Percentiles rank a stretch among this genome's conserved stretches.
Conservation (phyloP, 192 early-diverging fungal genomes). For the Spinellus fusiger region DNA sequence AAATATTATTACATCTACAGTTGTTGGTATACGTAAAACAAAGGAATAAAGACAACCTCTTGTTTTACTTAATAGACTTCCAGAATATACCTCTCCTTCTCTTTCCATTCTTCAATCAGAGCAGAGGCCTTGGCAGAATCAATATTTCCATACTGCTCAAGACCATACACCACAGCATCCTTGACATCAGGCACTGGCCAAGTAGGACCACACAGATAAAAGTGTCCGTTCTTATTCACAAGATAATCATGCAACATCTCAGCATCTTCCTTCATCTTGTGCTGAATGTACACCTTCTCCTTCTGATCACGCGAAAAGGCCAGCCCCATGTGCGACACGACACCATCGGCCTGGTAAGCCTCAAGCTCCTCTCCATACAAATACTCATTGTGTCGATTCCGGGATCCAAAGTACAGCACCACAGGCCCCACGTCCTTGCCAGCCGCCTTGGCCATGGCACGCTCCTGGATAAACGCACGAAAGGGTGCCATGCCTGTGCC, state of each 20-base stretch:
- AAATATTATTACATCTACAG: not conserved
- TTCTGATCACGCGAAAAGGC: slow-evolving; percentile 95
- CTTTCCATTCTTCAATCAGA: slow-evolving; percentile 85
- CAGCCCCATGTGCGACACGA: slow-evolving; percentile 81
- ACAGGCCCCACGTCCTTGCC: slow-evolving; percentile 88
- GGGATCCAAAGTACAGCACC: slow-evolving; percentile 93
- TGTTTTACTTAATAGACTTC: slow-evolving; percentile 69
- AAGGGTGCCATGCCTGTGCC: slow-evolving; percentile 99
- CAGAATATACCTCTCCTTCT: slow-evolving; percentile 86
- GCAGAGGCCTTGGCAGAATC: slow-evolving; percentile 57
- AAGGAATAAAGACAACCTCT: not conserved
- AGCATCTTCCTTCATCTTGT: slow-evolving; percentile 86
- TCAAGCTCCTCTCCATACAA: slow-evolving; percentile 96
- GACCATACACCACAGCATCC: slow-evolving; percentile 81
- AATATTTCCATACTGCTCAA: slow-evolving; percentile 56
- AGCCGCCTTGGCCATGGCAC: slow-evolving; percentile 68
- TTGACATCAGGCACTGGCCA: slow-evolving; percentile 94
- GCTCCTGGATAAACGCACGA: slow-evolving; percentile 95
- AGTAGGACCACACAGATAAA: slow-evolving; percentile 97
- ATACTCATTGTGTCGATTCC: slow-evolving; percentile 90
- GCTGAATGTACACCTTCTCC: slow-evolving; percentile 94
- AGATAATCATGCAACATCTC: slow-evolving; percentile 68
- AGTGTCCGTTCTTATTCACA: slow-evolving; percentile 72
- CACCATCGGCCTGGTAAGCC: slow-evolving; percentile 85
- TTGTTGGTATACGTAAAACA: too few species aligned